Percentiles rank a stretch among this genome's conserved stretches.
Evolutionary conservation across 1,139 yeast species (phyloP).

Genomic region (Hemisphaericaspora xylanilytica): DNA sequence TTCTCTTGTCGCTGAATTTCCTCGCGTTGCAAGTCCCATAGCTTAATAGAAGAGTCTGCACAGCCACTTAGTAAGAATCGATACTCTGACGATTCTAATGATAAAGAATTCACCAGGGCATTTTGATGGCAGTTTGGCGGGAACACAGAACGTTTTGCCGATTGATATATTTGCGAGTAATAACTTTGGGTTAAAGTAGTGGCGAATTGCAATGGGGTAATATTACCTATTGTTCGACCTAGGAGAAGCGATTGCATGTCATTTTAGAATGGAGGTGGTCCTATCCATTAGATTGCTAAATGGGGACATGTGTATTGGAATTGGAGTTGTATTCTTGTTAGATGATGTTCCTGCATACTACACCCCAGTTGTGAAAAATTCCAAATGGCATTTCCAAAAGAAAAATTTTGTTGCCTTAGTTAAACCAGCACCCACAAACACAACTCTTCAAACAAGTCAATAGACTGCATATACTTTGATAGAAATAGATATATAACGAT

Average conservation of each 20-base stretch:
- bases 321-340: no score
- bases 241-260: slow-evolving; percentile 40
- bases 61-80: slow-evolving; percentile 67
- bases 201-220: slow-evolving; percentile 36
- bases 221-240: slow-evolving; percentile 31
- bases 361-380: neutral
- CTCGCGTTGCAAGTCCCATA: slow-evolving; percentile 50
- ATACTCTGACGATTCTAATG: slow-evolving; percentile 54
- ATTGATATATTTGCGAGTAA: slow-evolving; percentile 21
- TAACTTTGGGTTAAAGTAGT: slow-evolving; percentile 43
- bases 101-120: slow-evolving; percentile 62
- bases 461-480: neutral
- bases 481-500: slow-evolving; percentile 29
- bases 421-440: neutral
- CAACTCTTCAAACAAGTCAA: no score
- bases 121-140: slow-evolving; percentile 39
- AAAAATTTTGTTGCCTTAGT: neutral
- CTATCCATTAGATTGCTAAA: no score
- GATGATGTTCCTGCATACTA: slow-evolving; percentile 1
- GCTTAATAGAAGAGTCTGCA: slow-evolving; percentile 68
- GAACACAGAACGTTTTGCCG: slow-evolving; percentile 28
- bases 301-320: neutral
- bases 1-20: slow-evolving; percentile 15
- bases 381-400: neutral
- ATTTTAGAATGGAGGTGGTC: neutral